Percentiles rank a stretch among this genome's conserved stretches.
Evolutionary conservation across 768 basidiomycete genomes (phyloP).

Genomic region (Thelephora ganbajun): DNA sequence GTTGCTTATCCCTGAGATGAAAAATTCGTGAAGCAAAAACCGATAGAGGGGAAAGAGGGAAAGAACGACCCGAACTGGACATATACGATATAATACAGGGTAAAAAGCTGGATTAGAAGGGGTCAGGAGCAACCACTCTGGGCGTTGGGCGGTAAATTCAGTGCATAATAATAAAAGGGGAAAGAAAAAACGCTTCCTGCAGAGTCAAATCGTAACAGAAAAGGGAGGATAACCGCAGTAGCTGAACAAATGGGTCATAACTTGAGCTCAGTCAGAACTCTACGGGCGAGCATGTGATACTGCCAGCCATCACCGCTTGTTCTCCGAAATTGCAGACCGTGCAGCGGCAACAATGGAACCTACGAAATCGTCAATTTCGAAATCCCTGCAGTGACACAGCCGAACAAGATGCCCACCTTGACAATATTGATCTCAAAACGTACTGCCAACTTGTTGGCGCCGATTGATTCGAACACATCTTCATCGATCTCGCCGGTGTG

Average conservation of each 20-base stretch:
- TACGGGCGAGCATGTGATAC: conserved; percentile 88
- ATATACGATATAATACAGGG: no score
- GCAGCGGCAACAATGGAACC: conserved; percentile 87
- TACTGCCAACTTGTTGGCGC: conserved; percentile 71
- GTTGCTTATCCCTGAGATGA: no score
- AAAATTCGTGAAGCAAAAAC: no score
- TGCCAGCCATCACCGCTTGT: conserved; percentile 90
- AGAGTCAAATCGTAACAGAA: no score
- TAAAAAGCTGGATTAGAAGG: no score
- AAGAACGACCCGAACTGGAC: no score
- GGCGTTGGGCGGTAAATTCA: no score
- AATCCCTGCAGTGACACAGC: conserved; percentile 1
- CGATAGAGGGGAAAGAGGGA: no score
- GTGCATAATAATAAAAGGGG: no score
- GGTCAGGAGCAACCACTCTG: no score
- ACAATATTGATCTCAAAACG: conserved; percentile 96
- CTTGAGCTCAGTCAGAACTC: conserved; percentile 80
- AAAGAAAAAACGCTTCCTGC: no score
- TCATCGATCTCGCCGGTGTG: conserved; percentile 56
- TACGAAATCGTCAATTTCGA: conserved; percentile 16
- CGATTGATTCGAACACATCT: conserved; percentile 59
- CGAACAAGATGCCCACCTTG: conserved; percentile 46
- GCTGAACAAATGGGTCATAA: conserved; percentile 26
- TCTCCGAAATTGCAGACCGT: conserved; percentile 92
- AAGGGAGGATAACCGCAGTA: no score